Percentiles rank a stretch among this genome's conserved stretches.
These are phyloP conservation scores for Sphagnurus paluster DNA, from an alignment of 1,284 basidiomycete genomes.

Conservation along the genomic window DNA sequence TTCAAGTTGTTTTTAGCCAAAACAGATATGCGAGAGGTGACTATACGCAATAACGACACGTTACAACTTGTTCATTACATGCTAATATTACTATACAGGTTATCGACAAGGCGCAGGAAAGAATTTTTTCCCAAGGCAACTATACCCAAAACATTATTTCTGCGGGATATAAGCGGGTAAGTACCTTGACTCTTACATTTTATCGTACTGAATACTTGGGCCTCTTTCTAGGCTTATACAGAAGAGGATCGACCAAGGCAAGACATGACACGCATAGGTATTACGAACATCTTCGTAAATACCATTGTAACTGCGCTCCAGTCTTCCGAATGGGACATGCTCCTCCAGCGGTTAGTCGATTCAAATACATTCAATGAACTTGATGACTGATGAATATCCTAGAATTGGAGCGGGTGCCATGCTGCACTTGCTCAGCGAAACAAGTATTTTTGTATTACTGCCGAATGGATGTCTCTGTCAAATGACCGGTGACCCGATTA, in stretches of 20 bases:
- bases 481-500: conserved; percentile 69
- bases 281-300: conserved; percentile 70
- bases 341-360: conserved; percentile 58
- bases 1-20: conserved; percentile 38
- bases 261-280: conserved; percentile 26
- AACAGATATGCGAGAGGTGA: conserved; percentile 57
- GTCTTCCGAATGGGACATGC: conserved; percentile 62
- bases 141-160: conserved; percentile 60
- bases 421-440: conserved; percentile 71
- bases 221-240: conserved; percentile 22
- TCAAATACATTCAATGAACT: too few relatives aligned
- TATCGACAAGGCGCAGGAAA: conserved; percentile 58
- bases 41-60: conserved; percentile 9
- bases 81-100: conserved; percentile 37
- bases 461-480: conserved; percentile 84
- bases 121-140: conserved; percentile 42
- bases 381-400: background rate
- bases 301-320: conserved; percentile 71
- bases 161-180: conserved; percentile 61
- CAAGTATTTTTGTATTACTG: conserved; percentile 70
- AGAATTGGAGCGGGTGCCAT: conserved; percentile 75
- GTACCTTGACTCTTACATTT: conserved; percentile 18
- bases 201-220: background rate
- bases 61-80: background rate
- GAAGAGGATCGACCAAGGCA: conserved; percentile 26